These are phyloP conservation scores for Leersia perrieri DNA, from an alignment of 176 grass and related monocot species.

Conservation along the genomic window DNA sequence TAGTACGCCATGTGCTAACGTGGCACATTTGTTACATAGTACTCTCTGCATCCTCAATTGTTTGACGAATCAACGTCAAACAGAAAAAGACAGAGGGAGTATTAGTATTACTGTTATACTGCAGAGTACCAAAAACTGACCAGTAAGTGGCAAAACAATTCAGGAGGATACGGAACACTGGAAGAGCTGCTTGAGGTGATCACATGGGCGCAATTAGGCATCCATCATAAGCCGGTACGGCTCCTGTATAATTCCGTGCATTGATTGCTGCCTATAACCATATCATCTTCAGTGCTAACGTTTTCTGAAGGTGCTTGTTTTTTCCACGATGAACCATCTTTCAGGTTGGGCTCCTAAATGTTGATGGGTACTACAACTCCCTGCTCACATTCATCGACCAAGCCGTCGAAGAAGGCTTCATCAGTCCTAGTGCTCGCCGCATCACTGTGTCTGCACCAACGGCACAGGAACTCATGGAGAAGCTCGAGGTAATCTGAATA, in stretches of 20 bases:
- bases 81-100: too few relatives aligned
- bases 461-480: conserved; percentile 41
- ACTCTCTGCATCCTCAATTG: too few relatives aligned
- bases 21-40: not conserved
- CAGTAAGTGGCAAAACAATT: not conserved
- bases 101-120: not conserved
- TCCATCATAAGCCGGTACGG: conserved; percentile 66
- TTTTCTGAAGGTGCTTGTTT: not conserved
- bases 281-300: not conserved
- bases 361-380: conserved; percentile 71
- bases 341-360: conserved; percentile 69
- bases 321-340: not conserved
- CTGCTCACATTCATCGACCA: conserved; percentile 62
- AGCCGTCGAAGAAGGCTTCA: conserved; percentile 63
- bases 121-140: not conserved
- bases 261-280: not conserved
- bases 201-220: conserved; percentile 63
- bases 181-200: conserved; percentile 72
- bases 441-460: conserved; percentile 49
- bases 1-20: not conserved
- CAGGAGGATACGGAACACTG: conserved; percentile 67
- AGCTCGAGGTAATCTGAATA: conserved; percentile 40
- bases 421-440: conserved; percentile 45
- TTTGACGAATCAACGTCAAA: too few relatives aligned
- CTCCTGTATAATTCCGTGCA: not conserved